Evolutionary conservation across 2,329 filamentous ascomycete genomes (phyloP).

Genomic region (Penicillium occitanis): DNA sequence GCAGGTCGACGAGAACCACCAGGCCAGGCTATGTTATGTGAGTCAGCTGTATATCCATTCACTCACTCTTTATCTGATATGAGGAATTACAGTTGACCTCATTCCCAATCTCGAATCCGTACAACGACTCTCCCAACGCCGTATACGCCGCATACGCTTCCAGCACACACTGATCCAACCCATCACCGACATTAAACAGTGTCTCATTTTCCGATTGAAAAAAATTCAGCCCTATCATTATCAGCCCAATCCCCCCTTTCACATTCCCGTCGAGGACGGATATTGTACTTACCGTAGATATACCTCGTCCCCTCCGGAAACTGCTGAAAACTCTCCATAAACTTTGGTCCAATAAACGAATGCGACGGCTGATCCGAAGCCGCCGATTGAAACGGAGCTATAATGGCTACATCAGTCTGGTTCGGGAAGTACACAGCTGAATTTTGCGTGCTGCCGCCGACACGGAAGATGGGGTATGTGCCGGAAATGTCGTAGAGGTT

Average conservation of each 20-base stretch:
- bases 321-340: neutral
- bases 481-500: neutral
- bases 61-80: neutral
- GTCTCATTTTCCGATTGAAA: neutral
- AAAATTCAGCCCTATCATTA: neutral
- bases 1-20: neutral
- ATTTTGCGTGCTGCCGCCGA: neutral
- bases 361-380: neutral
- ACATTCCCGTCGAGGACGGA: no score
- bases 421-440: neutral
- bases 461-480: neutral
- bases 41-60: neutral
- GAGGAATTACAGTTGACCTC: neutral
- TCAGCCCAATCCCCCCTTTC: neutral
- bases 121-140: neutral
- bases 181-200: neutral
- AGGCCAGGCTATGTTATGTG: neutral
- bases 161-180: neutral
- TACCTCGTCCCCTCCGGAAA: neutral
- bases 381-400: neutral
- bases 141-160: neutral
- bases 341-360: neutral
- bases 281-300: neutral
- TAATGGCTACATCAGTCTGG: neutral
- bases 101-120: conserved; percentile 9